phyloP scores from a whole-genome alignment of 352 stramenopile species.

The Vaucheria bursata region DNA sequence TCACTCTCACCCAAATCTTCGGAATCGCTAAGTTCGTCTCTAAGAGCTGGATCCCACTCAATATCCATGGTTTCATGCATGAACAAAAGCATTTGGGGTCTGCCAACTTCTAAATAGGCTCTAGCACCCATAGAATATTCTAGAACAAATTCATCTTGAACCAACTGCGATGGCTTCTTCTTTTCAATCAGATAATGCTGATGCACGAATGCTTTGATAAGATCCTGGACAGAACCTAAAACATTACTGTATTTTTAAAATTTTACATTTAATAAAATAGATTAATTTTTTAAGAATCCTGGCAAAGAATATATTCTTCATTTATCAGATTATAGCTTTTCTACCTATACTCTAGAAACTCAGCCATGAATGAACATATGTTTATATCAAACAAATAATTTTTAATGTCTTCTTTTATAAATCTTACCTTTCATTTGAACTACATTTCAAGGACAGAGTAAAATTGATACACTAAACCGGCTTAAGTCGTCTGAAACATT shows the following conservation, averaged over 20 bases:
- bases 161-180: slow-evolving; percentile 16
- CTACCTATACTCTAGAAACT: no score
- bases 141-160: slow-evolving; percentile 4
- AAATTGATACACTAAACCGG: no score
- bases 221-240: neutral
- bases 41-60: neutral
- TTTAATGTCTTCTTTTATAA: no score
- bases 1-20: neutral
- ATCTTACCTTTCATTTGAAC: no score
- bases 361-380: no score
- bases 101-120: slow-evolving; percentile 12
- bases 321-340: no score
- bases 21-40: neutral
- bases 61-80: neutral
- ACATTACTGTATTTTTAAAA: neutral
- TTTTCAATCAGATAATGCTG: slow-evolving; percentile 23
- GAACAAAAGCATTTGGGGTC: neutral
- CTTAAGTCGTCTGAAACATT: no score
- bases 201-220: slow-evolving; percentile 10
- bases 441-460: no score
- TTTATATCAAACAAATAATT: no score
- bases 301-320: no score
- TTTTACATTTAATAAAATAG: neutral
- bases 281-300: no score
- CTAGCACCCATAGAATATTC: slow-evolving; percentile 18